Evolutionary conservation across 164 flowering plant genomes (phyloP).

Genomic region (Aristolochia contorta): DNA sequence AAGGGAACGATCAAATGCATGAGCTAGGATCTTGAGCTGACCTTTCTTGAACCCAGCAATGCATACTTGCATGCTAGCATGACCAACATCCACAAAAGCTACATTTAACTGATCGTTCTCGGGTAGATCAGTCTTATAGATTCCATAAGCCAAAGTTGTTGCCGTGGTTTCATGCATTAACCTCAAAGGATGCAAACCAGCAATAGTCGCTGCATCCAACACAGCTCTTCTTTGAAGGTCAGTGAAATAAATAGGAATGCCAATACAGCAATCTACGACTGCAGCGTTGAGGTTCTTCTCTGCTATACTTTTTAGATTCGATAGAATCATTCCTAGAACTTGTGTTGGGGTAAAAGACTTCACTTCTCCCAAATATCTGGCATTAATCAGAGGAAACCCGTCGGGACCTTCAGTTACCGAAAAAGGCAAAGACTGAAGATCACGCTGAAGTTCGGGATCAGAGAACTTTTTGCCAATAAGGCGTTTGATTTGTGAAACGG

Average conservation of each 20-base stretch:
- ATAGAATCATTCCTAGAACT: constrained; percentile 73
- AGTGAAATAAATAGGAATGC: constrained; percentile 82
- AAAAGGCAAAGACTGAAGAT: constrained; percentile 63
- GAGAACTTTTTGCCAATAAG: constrained; percentile 64
- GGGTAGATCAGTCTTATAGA: constrained; percentile 86
- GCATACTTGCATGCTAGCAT: constrained; percentile 85
- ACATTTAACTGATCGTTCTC: constrained; percentile 77
- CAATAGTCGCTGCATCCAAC: constrained; percentile 85
- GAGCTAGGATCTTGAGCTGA: constrained; percentile 64
- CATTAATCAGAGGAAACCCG: constrained; percentile 80
- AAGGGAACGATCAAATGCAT: constrained; percentile 58
- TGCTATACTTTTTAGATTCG: constrained; percentile 76
- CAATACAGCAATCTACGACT: constrained; percentile 92
- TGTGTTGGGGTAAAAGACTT: constrained; percentile 76
- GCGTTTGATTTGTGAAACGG: constrained; percentile 77
- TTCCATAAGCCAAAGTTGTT: constrained; percentile 87
- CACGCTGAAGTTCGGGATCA: constrained; percentile 81
- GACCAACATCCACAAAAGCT: constrained; percentile 83
- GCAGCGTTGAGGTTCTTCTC: constrained; percentile 90
- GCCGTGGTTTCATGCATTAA: constrained; percentile 85
- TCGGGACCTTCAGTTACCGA: constrained; percentile 80
- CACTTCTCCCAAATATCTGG: constrained; percentile 61
- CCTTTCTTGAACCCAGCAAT: constrained; percentile 85
- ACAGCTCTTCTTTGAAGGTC: constrained; percentile 91
- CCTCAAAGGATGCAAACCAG: constrained; percentile 73